These are phyloP conservation scores for Sporothrix curviconia DNA, from an alignment of 2,329 filamentous ascomycete genomes.

Conservation along the genomic window DNA sequence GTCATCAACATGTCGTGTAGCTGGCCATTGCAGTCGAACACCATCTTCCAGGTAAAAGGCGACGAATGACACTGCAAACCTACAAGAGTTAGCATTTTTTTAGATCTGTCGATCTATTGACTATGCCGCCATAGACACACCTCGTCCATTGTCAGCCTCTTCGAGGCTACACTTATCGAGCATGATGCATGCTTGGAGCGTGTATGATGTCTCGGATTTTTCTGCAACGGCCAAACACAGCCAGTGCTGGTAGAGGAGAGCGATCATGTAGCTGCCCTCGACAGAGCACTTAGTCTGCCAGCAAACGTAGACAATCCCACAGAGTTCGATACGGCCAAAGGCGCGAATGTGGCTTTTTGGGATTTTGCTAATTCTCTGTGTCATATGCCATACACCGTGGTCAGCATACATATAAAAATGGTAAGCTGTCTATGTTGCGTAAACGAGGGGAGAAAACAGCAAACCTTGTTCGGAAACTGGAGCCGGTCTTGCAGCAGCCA, in stretches of 20 bases:
- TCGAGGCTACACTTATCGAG: constrained; percentile 61
- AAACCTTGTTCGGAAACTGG: constrained; percentile 64
- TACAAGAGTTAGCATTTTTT: constrained; percentile 30
- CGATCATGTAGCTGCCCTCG: constrained; percentile 76
- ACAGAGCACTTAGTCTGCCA: constrained; percentile 67
- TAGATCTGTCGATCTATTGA: no score
- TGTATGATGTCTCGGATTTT: constrained; percentile 61
- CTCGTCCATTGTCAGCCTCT: constrained; percentile 67
- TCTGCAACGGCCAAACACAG: constrained; percentile 66
- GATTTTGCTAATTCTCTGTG: constrained; percentile 42
- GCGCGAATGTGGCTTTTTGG: constrained; percentile 65
- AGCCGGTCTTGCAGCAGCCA: constrained; percentile 80
- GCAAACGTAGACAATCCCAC: constrained; percentile 74
- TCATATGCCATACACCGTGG: no score
- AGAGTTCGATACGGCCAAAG: constrained; percentile 73
- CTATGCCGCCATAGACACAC: no score
- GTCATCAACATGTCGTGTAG: constrained; percentile 82
- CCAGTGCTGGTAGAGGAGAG: constrained; percentile 73
- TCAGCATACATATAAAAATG: no score
- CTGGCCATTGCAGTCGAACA: constrained; percentile 70
- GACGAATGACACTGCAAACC: constrained; percentile 82
- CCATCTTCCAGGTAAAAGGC: constrained; percentile 84
- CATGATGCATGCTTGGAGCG: constrained; percentile 66
- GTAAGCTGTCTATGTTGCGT: no score
- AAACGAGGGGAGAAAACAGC: no score